phyloP scores from a whole-genome alignment of 192 early-diverging fungal genomes.

The Coemansia sp. region DNA sequence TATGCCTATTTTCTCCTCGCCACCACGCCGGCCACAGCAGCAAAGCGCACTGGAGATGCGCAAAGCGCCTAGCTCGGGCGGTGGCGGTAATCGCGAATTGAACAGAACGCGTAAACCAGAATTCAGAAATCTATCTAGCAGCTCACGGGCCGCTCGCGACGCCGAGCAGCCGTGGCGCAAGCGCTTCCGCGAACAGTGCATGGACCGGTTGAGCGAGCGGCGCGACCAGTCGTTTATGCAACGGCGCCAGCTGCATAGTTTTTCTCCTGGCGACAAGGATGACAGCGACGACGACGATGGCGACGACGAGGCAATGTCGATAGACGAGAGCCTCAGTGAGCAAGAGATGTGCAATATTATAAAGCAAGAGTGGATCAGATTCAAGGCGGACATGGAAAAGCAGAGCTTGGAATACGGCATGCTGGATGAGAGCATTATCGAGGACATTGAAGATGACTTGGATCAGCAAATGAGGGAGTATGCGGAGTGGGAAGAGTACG shows the following conservation, averaged over 20 bases:
- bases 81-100: constrained; percentile 3
- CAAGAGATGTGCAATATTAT: constrained; percentile 37
- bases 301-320: background rate
- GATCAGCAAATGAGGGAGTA: constrained; percentile 16
- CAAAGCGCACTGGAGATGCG: constrained; percentile 13
- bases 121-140: constrained; percentile 35
- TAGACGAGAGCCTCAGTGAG: constrained; percentile 17
- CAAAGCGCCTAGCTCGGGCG: constrained; percentile 33
- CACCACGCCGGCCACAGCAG: constrained; percentile 19
- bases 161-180: constrained; percentile 44
- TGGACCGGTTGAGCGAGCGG: constrained; percentile 29
- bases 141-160: constrained; percentile 24
- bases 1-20: constrained; percentile 29
- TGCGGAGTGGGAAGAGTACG: constrained; percentile 38
- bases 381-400: constrained; percentile 41
- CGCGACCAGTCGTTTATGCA: constrained; percentile 40
- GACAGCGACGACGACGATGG: too few species aligned
- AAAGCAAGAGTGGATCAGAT: constrained; percentile 44
- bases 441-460: constrained; percentile 38
- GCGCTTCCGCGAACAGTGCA: constrained; percentile 41
- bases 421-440: constrained; percentile 27
- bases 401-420: constrained; percentile 36
- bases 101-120: constrained; percentile 14
- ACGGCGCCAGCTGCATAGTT: constrained; percentile 21
- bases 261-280: constrained; percentile 1